Evolutionary conservation across 1,284 basidiomycete species (phyloP), one percentile per base, ranked within the genome.

Genomic region (Malassezia pachydermatis): DNA sequence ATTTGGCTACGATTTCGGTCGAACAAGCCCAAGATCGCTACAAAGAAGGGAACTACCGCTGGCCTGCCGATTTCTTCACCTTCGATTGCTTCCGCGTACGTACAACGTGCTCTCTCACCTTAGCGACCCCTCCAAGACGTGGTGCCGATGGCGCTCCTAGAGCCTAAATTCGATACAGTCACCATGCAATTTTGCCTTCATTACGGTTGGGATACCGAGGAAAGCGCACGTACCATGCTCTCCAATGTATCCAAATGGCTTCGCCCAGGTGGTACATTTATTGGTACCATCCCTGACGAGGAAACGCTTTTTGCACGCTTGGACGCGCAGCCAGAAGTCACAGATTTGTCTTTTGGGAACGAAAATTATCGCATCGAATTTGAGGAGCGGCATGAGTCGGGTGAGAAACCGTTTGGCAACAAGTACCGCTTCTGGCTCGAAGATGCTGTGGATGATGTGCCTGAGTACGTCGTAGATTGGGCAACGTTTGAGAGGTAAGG

Each of bases 181-280:
- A 86, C 87, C 2, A 84, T 96, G 84, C 94, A 99, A 71, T 99
- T 99, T 73, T 98, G 92, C 74, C 94, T 98, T 87, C 94, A 99
- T 73, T 98, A 99, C 68, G 94, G 92, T 7, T 98, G 96, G 72
- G 89, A 96, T 70, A 84, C 79, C 32, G 80, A 82, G 24, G 76
- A 79, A 44, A 95, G 94, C 72, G 87, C 83, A 22, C 78, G 87
- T 28, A 82, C 80, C 66, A 95, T 99, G 92, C 79, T 99, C 23
- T 79, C 83, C 43, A 99, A 99, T 69, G 90, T 92, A 20, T 80
- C 82, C 44, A 74, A 79, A 33, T 84, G 84, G 76, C 77, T 99
- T 40, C 77, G 84, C 29, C 76, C 77, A 20, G 90, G 90, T 24
- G 94, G 94, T 2, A 73, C 83, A 11, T 94, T 96, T 63, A 80